phyloP scores from a whole-genome alignment of 2,329 filamentous ascomycete genomes.

The Aureobasidium sp. region DNA sequence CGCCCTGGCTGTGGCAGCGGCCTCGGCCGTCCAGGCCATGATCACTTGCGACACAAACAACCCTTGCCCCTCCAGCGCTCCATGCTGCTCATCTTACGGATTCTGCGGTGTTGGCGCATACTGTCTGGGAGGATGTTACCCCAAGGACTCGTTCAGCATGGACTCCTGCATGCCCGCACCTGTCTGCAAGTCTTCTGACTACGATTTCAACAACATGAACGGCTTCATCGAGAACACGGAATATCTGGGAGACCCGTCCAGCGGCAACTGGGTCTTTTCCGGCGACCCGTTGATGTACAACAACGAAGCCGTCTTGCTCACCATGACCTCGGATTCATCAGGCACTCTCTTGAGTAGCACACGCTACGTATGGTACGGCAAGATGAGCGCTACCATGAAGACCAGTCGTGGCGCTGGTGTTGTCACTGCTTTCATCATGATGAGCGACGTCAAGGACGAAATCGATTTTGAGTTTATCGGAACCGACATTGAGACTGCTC shows the following conservation, averaged over 20 bases:
- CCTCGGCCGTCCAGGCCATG: conserved; percentile 21
- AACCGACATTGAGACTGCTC: conserved; percentile 62
- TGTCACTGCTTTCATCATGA: conserved; percentile 92
- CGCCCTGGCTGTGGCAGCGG: conserved; percentile 24
- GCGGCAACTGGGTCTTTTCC: conserved; percentile 80
- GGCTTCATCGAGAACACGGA: conserved; percentile 61
- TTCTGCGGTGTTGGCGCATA: conserved; percentile 84
- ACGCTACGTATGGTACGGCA: conserved; percentile 95
- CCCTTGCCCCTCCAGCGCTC: conserved; percentile 24
- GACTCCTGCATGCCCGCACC: conserved; percentile 80
- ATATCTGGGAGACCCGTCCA: conserved; percentile 76
- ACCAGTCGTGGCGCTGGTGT: conserved; percentile 79
- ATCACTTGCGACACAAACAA: conserved; percentile 24
- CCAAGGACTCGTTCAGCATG: conserved; percentile 70
- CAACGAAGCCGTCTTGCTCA: conserved; percentile 62
- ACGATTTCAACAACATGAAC: conserved; percentile 65
- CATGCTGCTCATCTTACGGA: conserved; percentile 56
- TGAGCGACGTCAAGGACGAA: conserved; percentile 94
- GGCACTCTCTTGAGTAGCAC: conserved; percentile 81
- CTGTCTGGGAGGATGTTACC: conserved; percentile 93
- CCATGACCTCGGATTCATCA: conserved; percentile 77
- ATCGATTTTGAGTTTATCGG: conserved; percentile 97
- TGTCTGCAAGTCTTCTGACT: conserved; percentile 65
- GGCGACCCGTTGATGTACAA: conserved; percentile 62
- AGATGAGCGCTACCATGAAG: conserved; percentile 75